Base-by-base conservation (phyloP, 2,329 filamentous ascomycete genomes). In the Mollisiaceae sp. region DNA sequence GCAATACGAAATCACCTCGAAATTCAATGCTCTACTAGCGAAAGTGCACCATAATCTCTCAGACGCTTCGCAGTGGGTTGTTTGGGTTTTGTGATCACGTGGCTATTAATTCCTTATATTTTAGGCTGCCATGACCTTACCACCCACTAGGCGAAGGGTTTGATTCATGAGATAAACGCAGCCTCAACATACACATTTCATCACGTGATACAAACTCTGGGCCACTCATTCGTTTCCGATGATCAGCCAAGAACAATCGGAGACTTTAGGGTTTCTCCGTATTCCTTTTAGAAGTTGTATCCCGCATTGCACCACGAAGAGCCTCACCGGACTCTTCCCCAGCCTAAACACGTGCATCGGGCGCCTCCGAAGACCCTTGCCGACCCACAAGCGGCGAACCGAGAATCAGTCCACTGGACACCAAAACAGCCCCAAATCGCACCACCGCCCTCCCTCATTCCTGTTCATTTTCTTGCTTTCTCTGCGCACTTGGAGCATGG, bases 381-480 rank as follows among this genome's bases (percentile, higher is more conserved):
- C 52, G 24, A 24, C 18, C 24, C 18, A 36, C 22, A 14, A 18
- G 15, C 14, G 39, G 8, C 32, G 9, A 38, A 20, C 27, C 32
- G 55, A 14, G 39, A 38, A 57, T 57, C 55, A 57, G 55, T 18
- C 55, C 55, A 57, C 35, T 4, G n/a, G 27, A 39, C n/a, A 14
- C 55, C 39, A 15, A 22, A 4, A 20, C 27, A 32, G 27, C 27
- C 38, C 39, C 47, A 24, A 50, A 9, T 52, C 38, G 15, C 38
- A 18, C 38, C n/a, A 47, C 52, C n/a, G 22, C 18, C 24, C 3
- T 14, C 14, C 8, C 14, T 24, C 20, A 15, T 45, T 50, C 60
- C 27, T 27, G 24, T 43, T 20, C 9, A 6, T 39, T 36, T 27
- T 56, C 52, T 54, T 56, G 45, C 8, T 15, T 14, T 35, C 9